Percentiles rank a stretch among this genome's conserved stretches.
phyloP scores from a whole-genome alignment of 371 early-diverging fungal genomes.

The Mortierella sp. region DNA sequence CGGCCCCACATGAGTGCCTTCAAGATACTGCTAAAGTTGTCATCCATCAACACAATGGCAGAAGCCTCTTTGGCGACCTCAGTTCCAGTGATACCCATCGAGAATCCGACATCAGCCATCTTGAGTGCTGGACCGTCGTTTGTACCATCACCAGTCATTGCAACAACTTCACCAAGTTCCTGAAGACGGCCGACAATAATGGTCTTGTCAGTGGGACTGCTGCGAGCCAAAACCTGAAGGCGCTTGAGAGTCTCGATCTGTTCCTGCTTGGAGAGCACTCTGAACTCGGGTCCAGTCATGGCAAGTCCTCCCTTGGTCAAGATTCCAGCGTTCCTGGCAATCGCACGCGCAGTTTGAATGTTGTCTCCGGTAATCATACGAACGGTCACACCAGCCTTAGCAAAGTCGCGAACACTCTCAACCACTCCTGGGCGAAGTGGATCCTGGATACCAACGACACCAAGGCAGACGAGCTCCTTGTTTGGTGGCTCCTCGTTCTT shows the following conservation, averaged over 20 bases:
- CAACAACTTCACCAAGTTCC: slow-evolving; percentile 92
- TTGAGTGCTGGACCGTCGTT: slow-evolving; percentile 98
- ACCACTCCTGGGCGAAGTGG: slow-evolving; percentile 91
- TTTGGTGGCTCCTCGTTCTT: slow-evolving; percentile 68
- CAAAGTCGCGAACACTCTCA: slow-evolving; percentile 83
- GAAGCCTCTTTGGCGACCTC: slow-evolving; percentile 98
- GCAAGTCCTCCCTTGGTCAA: slow-evolving; percentile 84
- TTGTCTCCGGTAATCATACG: slow-evolving; percentile 99
- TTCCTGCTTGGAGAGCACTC: slow-evolving; percentile 79
- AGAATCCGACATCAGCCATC: slow-evolving; percentile 96
- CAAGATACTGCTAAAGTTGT: slow-evolving; percentile 93
- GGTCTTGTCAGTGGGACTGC: slow-evolving; percentile 94
- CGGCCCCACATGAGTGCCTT: slow-evolving; percentile 96
- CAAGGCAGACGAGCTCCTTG: slow-evolving; percentile 75
- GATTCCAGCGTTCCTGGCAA: slow-evolving; percentile 92
- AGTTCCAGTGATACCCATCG: slow-evolving; percentile 98
- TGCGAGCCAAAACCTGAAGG: slow-evolving; percentile 93
- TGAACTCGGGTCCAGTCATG: slow-evolving; percentile 91
- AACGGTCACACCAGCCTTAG: slow-evolving; percentile 90
- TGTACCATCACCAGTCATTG: slow-evolving; percentile 98
- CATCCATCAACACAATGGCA: slow-evolving; percentile 95
- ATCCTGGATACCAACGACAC: slow-evolving; percentile 93
- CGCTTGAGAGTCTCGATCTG: slow-evolving; percentile 85
- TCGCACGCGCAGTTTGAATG: slow-evolving; percentile 87
- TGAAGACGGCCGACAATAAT: slow-evolving; percentile 89